Evolutionary conservation across 495 filamentous ascomycete species (phyloP).

Genomic region (Daldinia concentrica): DNA sequence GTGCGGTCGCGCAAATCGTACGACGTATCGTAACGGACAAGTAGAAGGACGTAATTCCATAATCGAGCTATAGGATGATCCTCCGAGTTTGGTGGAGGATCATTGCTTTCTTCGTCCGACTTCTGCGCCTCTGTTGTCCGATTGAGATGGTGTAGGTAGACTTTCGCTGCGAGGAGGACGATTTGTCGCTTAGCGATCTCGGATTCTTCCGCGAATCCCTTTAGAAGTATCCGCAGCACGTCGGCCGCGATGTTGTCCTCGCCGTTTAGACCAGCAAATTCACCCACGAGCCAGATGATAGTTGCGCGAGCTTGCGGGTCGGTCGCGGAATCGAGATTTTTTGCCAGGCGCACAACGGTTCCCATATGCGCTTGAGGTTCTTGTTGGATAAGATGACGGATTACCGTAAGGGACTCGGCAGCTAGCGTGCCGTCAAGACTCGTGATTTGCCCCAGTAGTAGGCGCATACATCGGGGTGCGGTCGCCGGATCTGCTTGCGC

Average conservation of each 20-base stretch:
- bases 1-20: constrained; percentile 94
- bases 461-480: constrained; percentile 76
- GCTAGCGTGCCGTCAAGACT: constrained; percentile 86
- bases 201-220: constrained; percentile 82
- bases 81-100: constrained; percentile 54
- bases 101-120: constrained; percentile 35
- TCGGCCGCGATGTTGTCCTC: constrained; percentile 91
- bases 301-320: constrained; percentile 87
- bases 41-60: constrained; percentile 83
- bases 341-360: constrained; percentile 91
- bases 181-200: constrained; percentile 91
- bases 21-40: constrained; percentile 90
- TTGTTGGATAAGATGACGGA: constrained; percentile 94
- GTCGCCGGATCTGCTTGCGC: constrained; percentile 78
- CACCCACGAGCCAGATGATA: constrained; percentile 97
- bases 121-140: constrained; percentile 56
- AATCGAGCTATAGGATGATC: constrained; percentile 76
- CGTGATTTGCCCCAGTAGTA: constrained; percentile 85
- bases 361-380: constrained; percentile 75
- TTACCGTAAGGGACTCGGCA: constrained; percentile 89
- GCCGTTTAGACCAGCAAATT: constrained; percentile 81
- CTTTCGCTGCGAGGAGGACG: constrained; percentile 89
- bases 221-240: constrained; percentile 87
- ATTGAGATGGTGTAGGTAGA: constrained; percentile 90
- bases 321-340: constrained; percentile 84